Conservation (phyloP, 2,329 filamentous ascomycete species). For the Dactylonectria macrodidyma region DNA sequence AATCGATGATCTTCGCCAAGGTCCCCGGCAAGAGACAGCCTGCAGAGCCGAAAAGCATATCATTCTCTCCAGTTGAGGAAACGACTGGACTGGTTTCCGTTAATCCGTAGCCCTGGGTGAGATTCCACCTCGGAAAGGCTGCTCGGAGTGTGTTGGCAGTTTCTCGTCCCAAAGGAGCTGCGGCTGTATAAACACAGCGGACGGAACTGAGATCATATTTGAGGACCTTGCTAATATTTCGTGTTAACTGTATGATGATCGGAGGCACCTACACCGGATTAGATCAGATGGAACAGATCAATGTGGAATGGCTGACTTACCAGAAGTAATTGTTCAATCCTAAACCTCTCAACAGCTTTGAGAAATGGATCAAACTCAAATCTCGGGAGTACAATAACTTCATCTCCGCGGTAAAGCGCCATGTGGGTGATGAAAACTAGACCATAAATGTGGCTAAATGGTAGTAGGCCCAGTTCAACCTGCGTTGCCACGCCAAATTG, state of each 20-base stretch:
- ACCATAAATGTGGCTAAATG: constrained; percentile 84
- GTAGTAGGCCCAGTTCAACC: constrained; percentile 72
- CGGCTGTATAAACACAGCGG: constrained; percentile 29
- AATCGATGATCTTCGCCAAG: neutral
- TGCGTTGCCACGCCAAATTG: neutral
- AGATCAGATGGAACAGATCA: neutral
- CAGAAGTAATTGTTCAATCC: constrained; percentile 32
- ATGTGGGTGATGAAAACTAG: constrained; percentile 79
- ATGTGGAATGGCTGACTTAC: constrained; percentile 5
- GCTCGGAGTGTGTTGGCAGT: neutral
- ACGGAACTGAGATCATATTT: constrained; percentile 38
- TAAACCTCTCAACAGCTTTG: constrained; percentile 62
- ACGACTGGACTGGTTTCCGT: neutral
- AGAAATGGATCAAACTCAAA: constrained; percentile 79
- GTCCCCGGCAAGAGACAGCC: neutral
- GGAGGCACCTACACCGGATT: constrained; percentile 19
- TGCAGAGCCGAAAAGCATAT: neutral
- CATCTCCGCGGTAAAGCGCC: constrained; percentile 78
- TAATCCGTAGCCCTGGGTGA: constrained; percentile 1
- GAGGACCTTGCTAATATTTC: constrained; percentile 19
- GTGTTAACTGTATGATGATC: constrained; percentile 33
- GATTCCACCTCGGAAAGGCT: neutral
- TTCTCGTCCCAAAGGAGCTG: neutral
- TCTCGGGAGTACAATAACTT: constrained; percentile 78
- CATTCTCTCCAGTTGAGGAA: neutral